Percentiles rank a stretch among this genome's conserved stretches.
Conservation (phyloP, 805 yeast genomes). For the Candida ponderosae region DNA sequence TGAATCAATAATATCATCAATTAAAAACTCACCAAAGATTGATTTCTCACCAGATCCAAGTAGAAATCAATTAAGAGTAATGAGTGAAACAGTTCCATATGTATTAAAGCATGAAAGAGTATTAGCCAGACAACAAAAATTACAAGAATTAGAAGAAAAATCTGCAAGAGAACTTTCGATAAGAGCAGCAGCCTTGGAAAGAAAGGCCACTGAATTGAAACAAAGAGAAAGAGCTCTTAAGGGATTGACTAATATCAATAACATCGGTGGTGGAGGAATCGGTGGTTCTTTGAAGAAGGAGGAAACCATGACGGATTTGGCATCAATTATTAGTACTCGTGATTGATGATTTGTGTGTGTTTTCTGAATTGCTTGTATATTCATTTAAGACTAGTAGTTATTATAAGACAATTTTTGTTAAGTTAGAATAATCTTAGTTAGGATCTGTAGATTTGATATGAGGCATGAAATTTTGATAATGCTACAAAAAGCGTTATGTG, state of each 20-base stretch:
- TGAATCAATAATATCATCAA: conserved; percentile 27
- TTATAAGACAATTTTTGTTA: too few species aligned
- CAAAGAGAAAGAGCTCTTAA: conserved; percentile 50
- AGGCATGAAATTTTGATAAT: too few species aligned
- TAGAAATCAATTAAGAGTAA: conserved; percentile 62
- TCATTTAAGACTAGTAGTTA: too few species aligned
- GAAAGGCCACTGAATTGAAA: conserved; percentile 66
- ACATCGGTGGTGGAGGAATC: too few species aligned
- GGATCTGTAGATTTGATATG: too few species aligned
- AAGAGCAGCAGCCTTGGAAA: conserved; percentile 71
- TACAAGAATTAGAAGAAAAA: conserved; percentile 73
- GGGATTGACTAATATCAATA: conserved; percentile 6
- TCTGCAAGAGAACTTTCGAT: conserved; percentile 66
- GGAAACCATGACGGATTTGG: conserved; percentile 47
- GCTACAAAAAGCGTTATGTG: too few species aligned
- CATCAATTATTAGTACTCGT: conserved; percentile 29
- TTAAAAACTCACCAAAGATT: conserved; percentile 27
- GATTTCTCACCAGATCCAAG: conserved; percentile 28
- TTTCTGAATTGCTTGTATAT: too few species aligned
- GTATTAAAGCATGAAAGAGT: conserved; percentile 71
- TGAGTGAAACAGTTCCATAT: conserved; percentile 82
- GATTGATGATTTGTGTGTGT: too few species aligned
- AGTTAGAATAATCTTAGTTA: too few species aligned
- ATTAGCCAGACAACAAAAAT: conserved; percentile 65
- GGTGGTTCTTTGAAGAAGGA: conserved; percentile 33